phyloP scores from a whole-genome alignment of 495 filamentous ascomycete genomes.

The Neurospora sp. region DNA sequence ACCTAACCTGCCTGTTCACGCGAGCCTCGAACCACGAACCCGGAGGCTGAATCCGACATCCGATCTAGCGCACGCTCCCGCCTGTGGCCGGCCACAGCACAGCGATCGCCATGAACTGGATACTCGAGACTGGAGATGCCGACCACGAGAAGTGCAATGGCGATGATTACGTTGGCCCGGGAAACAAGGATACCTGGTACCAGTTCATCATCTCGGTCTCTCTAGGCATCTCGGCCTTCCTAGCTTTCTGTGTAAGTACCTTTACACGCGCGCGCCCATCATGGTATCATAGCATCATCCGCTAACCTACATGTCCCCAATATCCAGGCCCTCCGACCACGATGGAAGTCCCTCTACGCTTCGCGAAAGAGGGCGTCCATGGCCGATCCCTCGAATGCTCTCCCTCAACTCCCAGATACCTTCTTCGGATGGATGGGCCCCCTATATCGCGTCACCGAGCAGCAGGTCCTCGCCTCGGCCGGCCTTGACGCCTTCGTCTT shows the following conservation, averaged over 20 bases:
- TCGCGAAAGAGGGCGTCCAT: constrained; percentile 60
- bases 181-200: constrained; percentile 34
- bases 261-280: not conserved
- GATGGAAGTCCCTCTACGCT: constrained; percentile 89
- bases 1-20: not conserved
- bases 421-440: constrained; percentile 92
- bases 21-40: not conserved
- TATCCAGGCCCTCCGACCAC: constrained; percentile 60
- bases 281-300: not conserved
- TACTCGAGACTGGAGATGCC: constrained; percentile 6
- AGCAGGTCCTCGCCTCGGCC: constrained; percentile 80
- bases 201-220: constrained; percentile 43
- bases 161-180: constrained; percentile 22
- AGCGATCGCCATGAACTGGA: constrained; percentile 10
- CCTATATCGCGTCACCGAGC: constrained; percentile 78
- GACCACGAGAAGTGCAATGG: constrained; percentile 18
- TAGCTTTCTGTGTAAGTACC: constrained; percentile 41
- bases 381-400: constrained; percentile 50
- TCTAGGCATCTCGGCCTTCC: constrained; percentile 40
- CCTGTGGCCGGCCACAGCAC: not conserved
- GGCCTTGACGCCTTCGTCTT: constrained; percentile 96
- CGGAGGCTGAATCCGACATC: not conserved
- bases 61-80: not conserved
- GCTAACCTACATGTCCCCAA: not conserved
- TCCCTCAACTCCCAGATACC: constrained; percentile 76